These are phyloP conservation scores for Argentina anserina DNA, from an alignment of 306 rosid genomes.

Conservation along the genomic window DNA sequence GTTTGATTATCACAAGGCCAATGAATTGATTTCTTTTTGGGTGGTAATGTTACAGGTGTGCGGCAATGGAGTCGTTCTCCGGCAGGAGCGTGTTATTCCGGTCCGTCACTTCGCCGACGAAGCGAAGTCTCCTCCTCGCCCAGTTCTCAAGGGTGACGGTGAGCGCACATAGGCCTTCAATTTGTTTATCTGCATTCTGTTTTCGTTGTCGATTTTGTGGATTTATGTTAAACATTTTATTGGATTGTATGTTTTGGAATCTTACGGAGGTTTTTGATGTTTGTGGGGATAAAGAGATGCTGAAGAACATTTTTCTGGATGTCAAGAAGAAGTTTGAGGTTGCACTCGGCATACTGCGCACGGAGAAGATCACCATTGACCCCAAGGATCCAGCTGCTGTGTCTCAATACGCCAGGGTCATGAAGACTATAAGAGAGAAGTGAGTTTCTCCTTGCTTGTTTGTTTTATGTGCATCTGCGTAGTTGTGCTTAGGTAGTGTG, in stretches of 20 bases:
- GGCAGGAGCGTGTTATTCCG: constrained; percentile 58
- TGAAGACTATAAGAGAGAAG: constrained; percentile 82
- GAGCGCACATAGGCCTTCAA: constrained; percentile 23
- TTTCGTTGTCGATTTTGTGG: background rate
- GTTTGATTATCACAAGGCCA: background rate
- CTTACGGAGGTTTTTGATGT: constrained; percentile 22
- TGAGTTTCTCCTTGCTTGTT: constrained; percentile 36
- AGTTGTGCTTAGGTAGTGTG: constrained; percentile 8
- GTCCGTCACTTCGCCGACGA: constrained; percentile 76
- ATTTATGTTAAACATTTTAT: background rate
- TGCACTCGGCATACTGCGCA: constrained; percentile 64
- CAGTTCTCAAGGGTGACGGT: constrained; percentile 86
- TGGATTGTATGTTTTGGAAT: background rate
- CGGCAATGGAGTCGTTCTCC: constrained; percentile 57
- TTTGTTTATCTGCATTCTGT: background rate
- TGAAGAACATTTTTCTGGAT: constrained; percentile 75
- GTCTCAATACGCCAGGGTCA: constrained; percentile 75
- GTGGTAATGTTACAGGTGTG: constrained; percentile 40
- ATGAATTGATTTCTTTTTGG: constrained; percentile 1
- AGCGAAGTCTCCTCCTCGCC: constrained; percentile 56
- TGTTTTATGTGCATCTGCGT: constrained; percentile 7
- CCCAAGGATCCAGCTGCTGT: constrained; percentile 90
- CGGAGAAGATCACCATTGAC: constrained; percentile 88
- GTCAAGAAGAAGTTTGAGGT: constrained; percentile 80
- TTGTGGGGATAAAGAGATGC: constrained; percentile 58